Percentiles rank a stretch among this genome's conserved stretches.
phyloP scores from a whole-genome alignment of 2,329 filamentous ascomycete species.

The Diaporthe australafricana region DNA sequence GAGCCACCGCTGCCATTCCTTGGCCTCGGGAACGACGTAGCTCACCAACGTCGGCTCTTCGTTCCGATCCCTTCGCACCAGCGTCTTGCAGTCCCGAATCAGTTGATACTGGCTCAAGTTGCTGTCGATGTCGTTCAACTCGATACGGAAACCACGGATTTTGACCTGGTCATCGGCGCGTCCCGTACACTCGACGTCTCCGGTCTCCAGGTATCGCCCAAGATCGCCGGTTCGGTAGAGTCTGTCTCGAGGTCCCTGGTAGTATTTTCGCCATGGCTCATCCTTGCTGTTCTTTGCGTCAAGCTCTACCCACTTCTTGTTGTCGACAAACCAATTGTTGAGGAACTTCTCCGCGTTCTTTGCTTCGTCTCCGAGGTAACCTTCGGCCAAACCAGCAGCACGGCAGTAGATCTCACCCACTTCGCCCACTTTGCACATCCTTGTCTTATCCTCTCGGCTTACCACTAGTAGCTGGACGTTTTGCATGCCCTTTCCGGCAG shows the following conservation, averaged over 20 bases:
- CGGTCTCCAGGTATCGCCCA: conserved; percentile 76
- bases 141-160: conserved; percentile 94
- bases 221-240: conserved; percentile 91
- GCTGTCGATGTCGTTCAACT: conserved; percentile 92
- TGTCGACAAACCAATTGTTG: conserved; percentile 86
- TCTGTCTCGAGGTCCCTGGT: conserved; percentile 84
- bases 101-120: conserved; percentile 80
- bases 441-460: conserved; percentile 72
- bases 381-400: conserved; percentile 84
- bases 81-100: conserved; percentile 85
- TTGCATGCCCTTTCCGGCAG: conserved; percentile 86
- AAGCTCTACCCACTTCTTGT: conserved; percentile 73
- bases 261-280: conserved; percentile 83
- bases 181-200: conserved; percentile 82
- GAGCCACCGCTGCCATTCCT: conserved; percentile 79
- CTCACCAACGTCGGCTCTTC: conserved; percentile 90
- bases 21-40: conserved; percentile 87
- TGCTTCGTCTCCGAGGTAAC: conserved; percentile 59
- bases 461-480: conserved; percentile 91
- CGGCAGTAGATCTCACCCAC: conserved; percentile 87
- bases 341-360: conserved; percentile 80
- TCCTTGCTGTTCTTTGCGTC: conserved; percentile 65
- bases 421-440: conserved; percentile 83
- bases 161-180: conserved; percentile 92
- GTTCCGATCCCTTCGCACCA: conserved; percentile 84